Evolutionary conservation across 2,329 filamentous ascomycete species (phyloP).

Genomic region (Colletotrichum cereale): DNA sequence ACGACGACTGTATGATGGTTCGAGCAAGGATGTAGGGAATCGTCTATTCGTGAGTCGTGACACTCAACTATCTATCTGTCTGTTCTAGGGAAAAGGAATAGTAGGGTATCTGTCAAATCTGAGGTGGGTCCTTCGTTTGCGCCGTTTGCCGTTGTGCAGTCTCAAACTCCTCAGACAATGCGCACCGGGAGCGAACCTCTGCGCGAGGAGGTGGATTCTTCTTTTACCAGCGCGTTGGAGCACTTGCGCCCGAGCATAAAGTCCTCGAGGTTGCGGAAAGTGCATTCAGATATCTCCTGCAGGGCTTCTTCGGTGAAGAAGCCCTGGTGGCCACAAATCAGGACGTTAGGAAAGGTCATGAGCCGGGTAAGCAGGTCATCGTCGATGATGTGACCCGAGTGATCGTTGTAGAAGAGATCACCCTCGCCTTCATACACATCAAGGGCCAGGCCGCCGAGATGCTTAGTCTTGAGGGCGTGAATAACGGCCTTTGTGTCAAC

Average conservation of each 20-base stretch:
- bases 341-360: constrained; percentile 76
- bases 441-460: constrained; percentile 72
- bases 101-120: constrained; percentile 18
- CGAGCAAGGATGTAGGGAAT: neutral
- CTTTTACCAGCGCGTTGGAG: constrained; percentile 52
- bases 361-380: constrained; percentile 76
- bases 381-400: constrained; percentile 73
- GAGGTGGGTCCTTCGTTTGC: neutral
- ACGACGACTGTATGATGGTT: neutral
- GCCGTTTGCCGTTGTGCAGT: neutral
- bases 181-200: constrained; percentile 50
- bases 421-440: constrained; percentile 78
- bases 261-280: constrained; percentile 67
- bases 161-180: constrained; percentile 43
- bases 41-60: constrained; percentile 35
- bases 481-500: constrained; percentile 72
- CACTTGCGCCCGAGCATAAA: constrained; percentile 52
- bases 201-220: constrained; percentile 34
- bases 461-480: constrained; percentile 69
- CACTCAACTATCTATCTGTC: constrained; percentile 14
- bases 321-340: constrained; percentile 76
- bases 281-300: constrained; percentile 71
- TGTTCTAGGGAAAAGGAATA: neutral
- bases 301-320: constrained; percentile 78
- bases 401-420: constrained; percentile 74